phyloP scores from a whole-genome alignment of 306 rosid species.

The Delonix regia region DNA sequence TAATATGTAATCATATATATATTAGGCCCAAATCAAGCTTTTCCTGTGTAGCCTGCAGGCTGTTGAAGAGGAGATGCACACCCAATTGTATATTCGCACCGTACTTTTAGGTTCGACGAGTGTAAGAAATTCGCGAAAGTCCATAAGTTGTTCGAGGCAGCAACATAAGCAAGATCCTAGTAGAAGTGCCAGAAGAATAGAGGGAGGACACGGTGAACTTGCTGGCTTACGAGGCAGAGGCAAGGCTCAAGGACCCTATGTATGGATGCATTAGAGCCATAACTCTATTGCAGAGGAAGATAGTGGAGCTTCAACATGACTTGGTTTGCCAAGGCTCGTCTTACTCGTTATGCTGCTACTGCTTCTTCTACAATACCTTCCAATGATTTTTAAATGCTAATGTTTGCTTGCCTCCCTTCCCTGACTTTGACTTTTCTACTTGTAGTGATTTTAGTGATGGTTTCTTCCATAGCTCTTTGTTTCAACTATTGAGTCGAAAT shows the following conservation, averaged over 20 bases:
- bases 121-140: constrained; percentile 78
- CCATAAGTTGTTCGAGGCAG: constrained; percentile 91
- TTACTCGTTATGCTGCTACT: constrained; percentile 54
- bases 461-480: constrained; percentile 46
- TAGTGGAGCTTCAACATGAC: constrained; percentile 78
- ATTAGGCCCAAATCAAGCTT: constrained; percentile 80
- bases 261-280: constrained; percentile 96
- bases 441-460: constrained; percentile 50
- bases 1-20: too few relatives aligned
- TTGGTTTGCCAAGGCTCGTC: constrained; percentile 82
- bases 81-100: constrained; percentile 89
- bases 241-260: constrained; percentile 77
- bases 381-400: constrained; percentile 34
- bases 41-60: constrained; percentile 88
- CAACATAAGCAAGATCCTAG: constrained; percentile 89
- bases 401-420: constrained; percentile 46
- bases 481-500: constrained; percentile 47
- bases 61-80: constrained; percentile 74
- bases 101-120: constrained; percentile 74
- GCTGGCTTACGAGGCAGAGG: constrained; percentile 88
- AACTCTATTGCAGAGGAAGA: constrained; percentile 66
- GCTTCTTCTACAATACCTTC: constrained; percentile 20
- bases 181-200: constrained; percentile 79
- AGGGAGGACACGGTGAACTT: constrained; percentile 84
- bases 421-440: constrained; percentile 50